Base-by-base conservation (phyloP, 345 rosid species). In the Dimocarpus longan region DNA sequence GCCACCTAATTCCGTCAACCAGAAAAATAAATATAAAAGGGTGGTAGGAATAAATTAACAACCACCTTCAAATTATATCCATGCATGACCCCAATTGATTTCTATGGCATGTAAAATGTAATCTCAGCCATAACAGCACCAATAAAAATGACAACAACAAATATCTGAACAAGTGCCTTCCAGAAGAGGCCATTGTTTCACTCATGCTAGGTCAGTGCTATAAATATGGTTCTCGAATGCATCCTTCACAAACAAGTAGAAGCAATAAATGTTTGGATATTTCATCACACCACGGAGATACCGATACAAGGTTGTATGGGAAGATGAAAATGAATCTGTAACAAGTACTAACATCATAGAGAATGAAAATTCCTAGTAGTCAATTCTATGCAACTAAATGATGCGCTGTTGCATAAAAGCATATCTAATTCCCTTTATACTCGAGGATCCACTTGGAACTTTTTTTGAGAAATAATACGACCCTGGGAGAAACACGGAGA, bases 401-500 rank as follows among this genome's bases (percentile, higher is more conserved):
- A 62, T 42, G 37, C 1, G 52, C 12, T 56, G 7, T 2, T 66
- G 42, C 10, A 52, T 15, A 13, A 21, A 15, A 10, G 37, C n/a
- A 21, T 0, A 10, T 39, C 32, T 7, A 7, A 59, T 4, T 19
- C 28, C 12, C 77, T 63, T 74, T 44, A 3, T 63, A 32, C 37
- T 32, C 37, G 37, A 32, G 37, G 37, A 32, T 32, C 37, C 37
- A 32, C 37, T 32, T 2, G 37, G 37, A 32, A 32, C 37, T 1
- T 32, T 3, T 3, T 28, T 50, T 16, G 13, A 57, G 32, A 4
- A 57, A 18, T 13, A 62, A 74, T 60, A 62, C 28, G 21, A 66
- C 66, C 71, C 50, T 5, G 65, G 50, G 66, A 70, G n/a, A 13
- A 43, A 59, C 80, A 69, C 74, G 43, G 74, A n/a, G 39, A 48